Conservation (phyloP, 2,329 filamentous ascomycete genomes). For the Fusarium sp. region DNA sequence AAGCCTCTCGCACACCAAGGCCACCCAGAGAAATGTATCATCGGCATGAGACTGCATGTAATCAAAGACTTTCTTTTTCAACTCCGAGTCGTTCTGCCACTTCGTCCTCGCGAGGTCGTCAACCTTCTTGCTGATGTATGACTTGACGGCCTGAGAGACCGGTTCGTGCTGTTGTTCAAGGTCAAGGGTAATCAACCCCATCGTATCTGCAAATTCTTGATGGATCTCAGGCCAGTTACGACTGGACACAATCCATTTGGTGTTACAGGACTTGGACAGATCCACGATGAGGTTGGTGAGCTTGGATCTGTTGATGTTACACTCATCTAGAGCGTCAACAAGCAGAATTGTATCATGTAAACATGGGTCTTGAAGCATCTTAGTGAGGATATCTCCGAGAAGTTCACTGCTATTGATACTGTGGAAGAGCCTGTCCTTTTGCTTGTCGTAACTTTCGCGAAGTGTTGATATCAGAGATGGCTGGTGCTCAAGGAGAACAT, state of each 20-base stretch:
- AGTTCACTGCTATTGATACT: background rate
- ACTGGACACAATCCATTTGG: rapidly evolving
- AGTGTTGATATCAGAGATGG: rapidly evolving
- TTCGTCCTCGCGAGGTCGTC: rapidly evolving
- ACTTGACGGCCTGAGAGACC: rapidly evolving
- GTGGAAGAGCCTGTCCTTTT: rapidly evolving
- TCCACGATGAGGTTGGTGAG: rapidly evolving
- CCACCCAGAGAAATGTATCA: background rate
- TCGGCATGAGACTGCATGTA: rapidly evolving
- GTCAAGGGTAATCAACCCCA: rapidly evolving
- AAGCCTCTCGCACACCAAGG: rapidly evolving
- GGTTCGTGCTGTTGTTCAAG: rapidly evolving
- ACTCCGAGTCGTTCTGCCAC: rapidly evolving
- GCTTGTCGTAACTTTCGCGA: rapidly evolving
- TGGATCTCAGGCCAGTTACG: background rate
- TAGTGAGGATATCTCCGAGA: rapidly evolving
- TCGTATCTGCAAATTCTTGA: rapidly evolving
- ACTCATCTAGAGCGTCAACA: rapidly evolving
- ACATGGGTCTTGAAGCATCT: rapidly evolving
- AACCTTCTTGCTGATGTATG: background rate
- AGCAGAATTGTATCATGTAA: rapidly evolving
- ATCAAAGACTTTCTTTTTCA: background rate
- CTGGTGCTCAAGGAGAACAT: background rate
- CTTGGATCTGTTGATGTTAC: rapidly evolving
- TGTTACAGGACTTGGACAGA: rapidly evolving